Evolutionary conservation across 768 basidiomycete species (phyloP), one percentile per base, ranked within the genome.

Genomic region (Lactarius hatsudake): DNA sequence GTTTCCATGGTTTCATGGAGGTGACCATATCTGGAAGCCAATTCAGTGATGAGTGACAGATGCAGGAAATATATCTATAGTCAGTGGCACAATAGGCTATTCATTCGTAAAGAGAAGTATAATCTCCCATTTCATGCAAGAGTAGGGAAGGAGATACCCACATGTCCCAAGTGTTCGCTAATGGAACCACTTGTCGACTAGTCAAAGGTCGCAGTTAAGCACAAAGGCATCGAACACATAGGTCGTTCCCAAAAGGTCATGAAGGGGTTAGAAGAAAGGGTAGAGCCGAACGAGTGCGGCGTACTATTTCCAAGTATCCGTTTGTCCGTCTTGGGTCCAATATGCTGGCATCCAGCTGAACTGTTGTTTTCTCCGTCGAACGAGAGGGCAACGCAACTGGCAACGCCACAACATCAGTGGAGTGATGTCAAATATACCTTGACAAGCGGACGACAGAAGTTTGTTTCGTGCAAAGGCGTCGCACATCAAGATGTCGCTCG

Each of bases 1-100:
- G 66, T 67, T 64, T 28, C 62, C 51, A 67, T 67, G 62, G 66
- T 63, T 63, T 54, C 45, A 12, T 38, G 20, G 57, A 55, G 51
- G 62, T 26, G n/a, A 36, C 42, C 13, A 48, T 26, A 40, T 58
- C 60, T 23, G 38, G 36, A 1, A 61, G 7, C 42, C 38, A 26
- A 65, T 61, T 65, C 32, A 54, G 15, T 30, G 45, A 10, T 12
- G 28, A 3, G 42, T 38, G 43, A 18, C 43, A 28, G 6, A 8
- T 10, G 32, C 51, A 53, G 30, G 36, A 42, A 53, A 62, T 58
- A 45, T 26, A 26, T 53, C 51, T 53, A 53, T 53, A 53, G 51
- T 26, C 13, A 23, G 51, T 15, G 51, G 51, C 13, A 45, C 20
- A 45, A 45, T 10, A 42, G 17, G 42, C 5, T 42, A 45, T 53